Percentiles rank a stretch among this genome's conserved stretches.
Conservation (phyloP, 2,329 filamentous ascomycete species). For the Cryphonectria parasitica region DNA sequence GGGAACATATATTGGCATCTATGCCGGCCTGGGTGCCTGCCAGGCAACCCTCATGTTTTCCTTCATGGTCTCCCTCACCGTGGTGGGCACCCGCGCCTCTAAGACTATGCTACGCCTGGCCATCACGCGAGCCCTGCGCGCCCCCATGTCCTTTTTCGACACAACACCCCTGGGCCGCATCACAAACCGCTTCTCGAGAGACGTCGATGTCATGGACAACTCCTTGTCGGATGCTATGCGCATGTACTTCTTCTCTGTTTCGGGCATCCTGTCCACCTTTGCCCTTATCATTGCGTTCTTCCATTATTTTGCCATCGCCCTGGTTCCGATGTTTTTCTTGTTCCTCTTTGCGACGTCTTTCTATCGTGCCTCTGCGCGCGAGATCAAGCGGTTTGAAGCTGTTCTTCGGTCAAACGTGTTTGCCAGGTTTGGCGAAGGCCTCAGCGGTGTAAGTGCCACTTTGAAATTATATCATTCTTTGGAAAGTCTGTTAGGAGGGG, state of each 20-base stretch:
- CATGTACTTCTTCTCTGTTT: constrained; percentile 67
- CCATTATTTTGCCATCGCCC: constrained; percentile 68
- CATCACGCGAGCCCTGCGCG: constrained; percentile 18
- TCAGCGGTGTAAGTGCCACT: constrained; percentile 53
- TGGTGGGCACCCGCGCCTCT: constrained; percentile 66
- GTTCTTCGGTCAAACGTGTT: constrained; percentile 69
- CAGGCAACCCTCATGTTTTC: constrained; percentile 65
- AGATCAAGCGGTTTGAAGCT: constrained; percentile 70
- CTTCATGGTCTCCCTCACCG: constrained; percentile 66
- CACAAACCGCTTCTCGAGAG: constrained; percentile 71
- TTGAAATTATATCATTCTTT: background rate
- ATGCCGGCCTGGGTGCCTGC: constrained; percentile 56
- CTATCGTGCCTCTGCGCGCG: constrained; percentile 68
- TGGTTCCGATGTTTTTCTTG: constrained; percentile 62
- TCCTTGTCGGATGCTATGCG: constrained; percentile 66
- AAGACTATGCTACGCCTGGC: constrained; percentile 58
- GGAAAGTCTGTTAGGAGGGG: too few relatives aligned
- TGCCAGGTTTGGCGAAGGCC: constrained; percentile 66
- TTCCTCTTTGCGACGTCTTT: constrained; percentile 67
- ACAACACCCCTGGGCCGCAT: constrained; percentile 72
- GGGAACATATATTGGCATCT: constrained; percentile 58
- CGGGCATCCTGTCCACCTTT: constrained; percentile 66
- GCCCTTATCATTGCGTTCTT: constrained; percentile 69
- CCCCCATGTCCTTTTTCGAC: constrained; percentile 56
- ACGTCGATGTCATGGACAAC: constrained; percentile 74